Evolutionary conservation across 2,329 filamentous ascomycete genomes (phyloP).

Genomic region (Exophiala oligosperma): DNA sequence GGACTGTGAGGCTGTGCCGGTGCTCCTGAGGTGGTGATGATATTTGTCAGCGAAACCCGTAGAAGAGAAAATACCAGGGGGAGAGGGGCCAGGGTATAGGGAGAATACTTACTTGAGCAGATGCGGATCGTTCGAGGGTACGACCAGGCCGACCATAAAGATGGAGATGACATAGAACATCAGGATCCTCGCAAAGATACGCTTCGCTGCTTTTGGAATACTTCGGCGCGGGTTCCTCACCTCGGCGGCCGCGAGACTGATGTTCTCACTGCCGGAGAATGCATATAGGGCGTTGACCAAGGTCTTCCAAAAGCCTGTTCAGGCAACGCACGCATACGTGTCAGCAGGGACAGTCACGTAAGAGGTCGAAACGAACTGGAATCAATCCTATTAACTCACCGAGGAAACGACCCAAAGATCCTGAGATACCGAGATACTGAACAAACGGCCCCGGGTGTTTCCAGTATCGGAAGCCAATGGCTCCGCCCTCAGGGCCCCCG

Average conservation of each 20-base stretch:
- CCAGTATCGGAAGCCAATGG: constrained; percentile 81
- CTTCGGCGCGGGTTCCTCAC: constrained; percentile 63
- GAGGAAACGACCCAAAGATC: constrained; percentile 47
- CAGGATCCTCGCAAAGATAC: constrained; percentile 88
- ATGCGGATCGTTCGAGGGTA: constrained; percentile 67
- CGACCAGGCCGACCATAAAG: constrained; percentile 75
- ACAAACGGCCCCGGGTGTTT: constrained; percentile 69
- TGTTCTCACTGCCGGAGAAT: constrained; percentile 63
- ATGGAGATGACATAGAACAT: constrained; percentile 86
- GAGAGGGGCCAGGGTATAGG: too few relatives aligned
- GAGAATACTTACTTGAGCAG: constrained; percentile 42
- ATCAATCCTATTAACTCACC: constrained; percentile 38
- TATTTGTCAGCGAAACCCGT: too few relatives aligned
- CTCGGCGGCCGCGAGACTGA: constrained; percentile 56
- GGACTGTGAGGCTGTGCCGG: constrained; percentile 69
- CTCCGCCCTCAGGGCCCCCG: constrained; percentile 68
- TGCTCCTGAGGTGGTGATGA: constrained; percentile 44
- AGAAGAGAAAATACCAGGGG: too few relatives aligned
- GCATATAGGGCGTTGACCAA: constrained; percentile 65
- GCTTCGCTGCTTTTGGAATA: constrained; percentile 82
- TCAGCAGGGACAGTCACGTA: too few relatives aligned
- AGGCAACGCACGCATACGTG: too few relatives aligned
- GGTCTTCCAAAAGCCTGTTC: constrained; percentile 53
- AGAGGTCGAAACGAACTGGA: too few relatives aligned
- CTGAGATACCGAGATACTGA: constrained; percentile 46